A percentile compares a stretch with the other conserved stretches of the same genome.
phyloP scores from a whole-genome alignment of 1,284 basidiomycete species.

The Rhodofomes roseus region DNA sequence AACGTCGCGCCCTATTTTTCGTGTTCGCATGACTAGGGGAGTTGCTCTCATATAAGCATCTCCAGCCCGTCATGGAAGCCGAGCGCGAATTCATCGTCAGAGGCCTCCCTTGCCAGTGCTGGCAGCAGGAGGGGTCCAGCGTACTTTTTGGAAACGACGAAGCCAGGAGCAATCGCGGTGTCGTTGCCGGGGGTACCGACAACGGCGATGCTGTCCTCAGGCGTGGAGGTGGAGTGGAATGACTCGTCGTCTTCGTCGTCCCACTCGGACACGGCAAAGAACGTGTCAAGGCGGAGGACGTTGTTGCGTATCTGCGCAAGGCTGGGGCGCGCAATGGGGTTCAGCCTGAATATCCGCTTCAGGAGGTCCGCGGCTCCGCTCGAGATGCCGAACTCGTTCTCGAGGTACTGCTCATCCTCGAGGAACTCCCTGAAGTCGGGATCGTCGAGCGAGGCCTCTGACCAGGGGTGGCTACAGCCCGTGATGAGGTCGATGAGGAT shows the following conservation, averaged over 20 bases:
- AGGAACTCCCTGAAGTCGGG: conserved; percentile 57
- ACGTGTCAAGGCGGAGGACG: conserved; percentile 58
- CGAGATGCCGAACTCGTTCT: conserved; percentile 73
- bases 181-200: conserved; percentile 1
- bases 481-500: conserved; percentile 72
- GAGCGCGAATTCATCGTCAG: background rate
- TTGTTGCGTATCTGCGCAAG: conserved; percentile 59
- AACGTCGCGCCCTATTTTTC: no score
- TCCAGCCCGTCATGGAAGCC: background rate
- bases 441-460: conserved; percentile 68
- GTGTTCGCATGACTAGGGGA: no score
- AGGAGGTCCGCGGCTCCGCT: conserved; percentile 54
- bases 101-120: background rate
- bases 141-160: conserved; percentile 1
- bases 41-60: background rate
- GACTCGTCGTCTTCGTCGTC: conserved; percentile 1
- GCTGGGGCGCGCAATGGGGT: conserved; percentile 50
- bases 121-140: background rate
- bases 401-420: conserved; percentile 63
- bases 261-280: conserved; percentile 60
- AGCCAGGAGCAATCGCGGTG: background rate
- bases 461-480: conserved; percentile 81
- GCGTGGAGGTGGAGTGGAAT: no score
- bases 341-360: conserved; percentile 52
- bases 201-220: background rate